A percentile compares a stretch with the other conserved stretches of the same genome.
Evolutionary conservation across 2,329 filamentous ascomycete species (phyloP).

Genomic region (Neofusicoccum sp.): DNA sequence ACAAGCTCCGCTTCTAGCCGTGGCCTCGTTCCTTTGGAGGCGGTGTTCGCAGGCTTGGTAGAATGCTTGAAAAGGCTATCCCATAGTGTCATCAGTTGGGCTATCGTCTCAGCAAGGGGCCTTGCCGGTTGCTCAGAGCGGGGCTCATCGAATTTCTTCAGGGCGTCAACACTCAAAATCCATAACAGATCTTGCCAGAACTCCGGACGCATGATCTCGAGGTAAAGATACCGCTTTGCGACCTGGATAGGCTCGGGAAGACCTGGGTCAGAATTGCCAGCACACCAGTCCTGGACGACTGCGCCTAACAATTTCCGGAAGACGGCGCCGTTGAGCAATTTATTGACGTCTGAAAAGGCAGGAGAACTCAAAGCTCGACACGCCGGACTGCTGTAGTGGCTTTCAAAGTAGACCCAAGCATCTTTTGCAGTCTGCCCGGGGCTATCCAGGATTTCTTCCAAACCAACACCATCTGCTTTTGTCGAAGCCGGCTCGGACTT

Average conservation of each 20-base stretch:
- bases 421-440: background rate
- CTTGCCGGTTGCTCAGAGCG: background rate
- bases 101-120: background rate
- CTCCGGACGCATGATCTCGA: slow-evolving; percentile 26
- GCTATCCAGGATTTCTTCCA: background rate
- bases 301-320: slow-evolving; percentile 26
- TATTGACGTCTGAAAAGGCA: slow-evolving; percentile 22
- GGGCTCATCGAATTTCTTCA: background rate
- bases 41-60: background rate
- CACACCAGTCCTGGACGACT: slow-evolving; percentile 24
- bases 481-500: background rate
- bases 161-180: slow-evolving; percentile 27
- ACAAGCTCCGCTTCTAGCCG: background rate
- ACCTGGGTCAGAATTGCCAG: slow-evolving; percentile 12
- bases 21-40: background rate
- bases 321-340: slow-evolving; percentile 24
- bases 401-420: slow-evolving; percentile 31
- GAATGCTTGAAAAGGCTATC: background rate
- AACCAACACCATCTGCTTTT: background rate
- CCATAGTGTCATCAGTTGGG: background rate
- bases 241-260: slow-evolving; percentile 26
- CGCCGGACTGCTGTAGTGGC: slow-evolving; percentile 29
- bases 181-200: slow-evolving; percentile 27
- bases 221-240: slow-evolving; percentile 31
- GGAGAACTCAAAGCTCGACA: slow-evolving; percentile 30